Evolutionary conservation across 257 asterid genomes (phyloP).

Genomic region (Solanum tarijense): DNA sequence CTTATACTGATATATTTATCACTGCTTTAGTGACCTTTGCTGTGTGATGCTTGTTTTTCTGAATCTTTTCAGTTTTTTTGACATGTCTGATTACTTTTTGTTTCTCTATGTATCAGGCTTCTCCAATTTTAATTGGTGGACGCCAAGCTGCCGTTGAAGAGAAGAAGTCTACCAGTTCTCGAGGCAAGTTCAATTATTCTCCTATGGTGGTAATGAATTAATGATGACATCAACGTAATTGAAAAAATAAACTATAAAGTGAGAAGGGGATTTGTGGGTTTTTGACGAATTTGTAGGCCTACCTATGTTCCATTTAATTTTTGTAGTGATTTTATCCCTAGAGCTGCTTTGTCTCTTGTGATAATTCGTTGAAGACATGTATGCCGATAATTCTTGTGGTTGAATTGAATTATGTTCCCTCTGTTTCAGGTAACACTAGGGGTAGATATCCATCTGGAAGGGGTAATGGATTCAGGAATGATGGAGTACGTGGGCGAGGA

Average conservation of each 20-base stretch:
- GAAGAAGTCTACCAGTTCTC: slow-evolving; percentile 78
- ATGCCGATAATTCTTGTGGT: neutral
- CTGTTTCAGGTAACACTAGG: slow-evolving; percentile 35
- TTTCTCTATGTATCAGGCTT: slow-evolving; percentile 42
- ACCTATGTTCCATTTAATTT: neutral
- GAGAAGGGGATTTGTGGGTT: neutral
- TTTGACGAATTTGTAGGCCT: neutral
- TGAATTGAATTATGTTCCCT: neutral
- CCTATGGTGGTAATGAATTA: neutral
- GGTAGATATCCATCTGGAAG: slow-evolving; percentile 64
- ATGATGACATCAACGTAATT: neutral
- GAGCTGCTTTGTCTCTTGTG: neutral
- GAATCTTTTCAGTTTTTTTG: neutral
- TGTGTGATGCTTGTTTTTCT: neutral
- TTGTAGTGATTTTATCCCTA: neutral
- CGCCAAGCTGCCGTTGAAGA: slow-evolving; percentile 67
- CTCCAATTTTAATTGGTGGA: slow-evolving; percentile 62
- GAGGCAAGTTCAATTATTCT: slow-evolving; percentile 45
- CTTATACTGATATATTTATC: neutral
- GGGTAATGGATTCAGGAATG: slow-evolving; percentile 67
- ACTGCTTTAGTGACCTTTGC: neutral
- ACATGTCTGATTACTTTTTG: neutral
- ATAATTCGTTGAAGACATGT: neutral
- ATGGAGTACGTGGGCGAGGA: slow-evolving; percentile 78
- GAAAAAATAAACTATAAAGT: neutral